Base-by-base conservation (phyloP, 1,139 yeast genomes). In the Nakaseomyces sp. region DNA sequence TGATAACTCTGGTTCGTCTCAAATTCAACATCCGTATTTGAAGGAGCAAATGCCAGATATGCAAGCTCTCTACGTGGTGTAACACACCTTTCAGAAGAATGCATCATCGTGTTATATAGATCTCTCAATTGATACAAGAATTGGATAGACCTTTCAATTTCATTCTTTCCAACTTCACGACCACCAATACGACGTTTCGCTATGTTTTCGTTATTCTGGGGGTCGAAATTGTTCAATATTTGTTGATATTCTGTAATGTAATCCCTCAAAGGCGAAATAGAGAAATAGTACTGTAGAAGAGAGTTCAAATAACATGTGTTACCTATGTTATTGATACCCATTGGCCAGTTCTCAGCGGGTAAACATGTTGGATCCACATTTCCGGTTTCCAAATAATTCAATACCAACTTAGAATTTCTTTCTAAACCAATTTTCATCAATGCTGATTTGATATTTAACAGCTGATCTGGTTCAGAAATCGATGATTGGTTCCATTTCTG, bases 231-330 rank as follows among this genome's bases (percentile, higher is more conserved):
- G 17, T 50, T 48, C 7, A 52, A 19, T 0, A 58, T 53, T 24
- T 52, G 54, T 13, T 54, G 50, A 50, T 82, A 87, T 1, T 68
- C 57, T 43, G 84, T 58, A 15, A 87, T 73, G 49, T 76, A 73
- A 1, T 82, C 78, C 47, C 97, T 72, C 40, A 91, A 68, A 0
- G 96, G 96, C 44, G 77, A 76, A 42, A 91, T 78, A 9, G 89
- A 83, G 64, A 87, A 91, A 60, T 87, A 89, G 56, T 82, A 91
- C 58, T 91, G 98, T 28, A 91, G 67, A 43, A 91, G 70, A 0
- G 96, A 88, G 59, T 91, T 91, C 58, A 91, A 71, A 54, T 91
- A 91, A 63, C 98, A 91, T 0, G 98, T 89, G 59, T 91, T 91
- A 28, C 98, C 97, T 53, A 88, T 88, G 58, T 91, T 91, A 61